These are phyloP conservation scores for Euphorbia peplus DNA, from an alignment of 345 rosid genomes.

Conservation along the genomic window DNA sequence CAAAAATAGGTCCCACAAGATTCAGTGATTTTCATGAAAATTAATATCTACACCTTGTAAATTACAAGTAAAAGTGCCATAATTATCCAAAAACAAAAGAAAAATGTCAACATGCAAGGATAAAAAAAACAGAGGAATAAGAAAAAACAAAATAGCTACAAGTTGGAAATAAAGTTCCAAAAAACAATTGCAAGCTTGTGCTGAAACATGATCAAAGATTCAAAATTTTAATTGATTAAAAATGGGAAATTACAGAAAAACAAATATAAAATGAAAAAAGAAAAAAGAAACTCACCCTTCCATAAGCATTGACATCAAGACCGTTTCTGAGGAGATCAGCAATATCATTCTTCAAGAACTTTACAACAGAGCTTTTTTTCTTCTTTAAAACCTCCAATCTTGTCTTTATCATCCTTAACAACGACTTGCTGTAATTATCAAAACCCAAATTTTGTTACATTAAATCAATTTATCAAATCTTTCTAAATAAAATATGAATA, in stretches of 20 bases:
- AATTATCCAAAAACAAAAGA: too few relatives aligned
- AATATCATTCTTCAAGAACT: conserved; percentile 70
- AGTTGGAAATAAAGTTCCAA: neutral
- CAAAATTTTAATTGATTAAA: neutral
- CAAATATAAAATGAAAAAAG: too few relatives aligned
- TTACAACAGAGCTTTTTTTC: conserved; percentile 61
- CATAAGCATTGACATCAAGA: conserved; percentile 67
- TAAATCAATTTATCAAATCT: neutral
- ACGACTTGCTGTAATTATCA: conserved; percentile 49
- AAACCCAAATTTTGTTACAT: neutral
- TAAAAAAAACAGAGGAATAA: neutral
- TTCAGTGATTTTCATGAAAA: too few relatives aligned
- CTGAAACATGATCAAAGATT: neutral
- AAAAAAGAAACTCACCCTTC: conserved; percentile 52
- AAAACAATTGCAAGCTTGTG: too few relatives aligned
- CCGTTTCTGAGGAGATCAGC: conserved; percentile 67
- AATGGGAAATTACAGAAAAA: neutral
- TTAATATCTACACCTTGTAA: too few relatives aligned
- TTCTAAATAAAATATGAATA: neutral
- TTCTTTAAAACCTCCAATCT: conserved; percentile 64
- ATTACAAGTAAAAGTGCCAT: neutral
- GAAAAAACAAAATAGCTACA: neutral
- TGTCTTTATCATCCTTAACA: conserved; percentile 50
- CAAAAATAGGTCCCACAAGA: neutral
- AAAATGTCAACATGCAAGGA: too few relatives aligned